These are phyloP conservation scores for Tetrahymena elliotti DNA, from an alignment of 73 alveolate species.

Conservation along the genomic window DNA sequence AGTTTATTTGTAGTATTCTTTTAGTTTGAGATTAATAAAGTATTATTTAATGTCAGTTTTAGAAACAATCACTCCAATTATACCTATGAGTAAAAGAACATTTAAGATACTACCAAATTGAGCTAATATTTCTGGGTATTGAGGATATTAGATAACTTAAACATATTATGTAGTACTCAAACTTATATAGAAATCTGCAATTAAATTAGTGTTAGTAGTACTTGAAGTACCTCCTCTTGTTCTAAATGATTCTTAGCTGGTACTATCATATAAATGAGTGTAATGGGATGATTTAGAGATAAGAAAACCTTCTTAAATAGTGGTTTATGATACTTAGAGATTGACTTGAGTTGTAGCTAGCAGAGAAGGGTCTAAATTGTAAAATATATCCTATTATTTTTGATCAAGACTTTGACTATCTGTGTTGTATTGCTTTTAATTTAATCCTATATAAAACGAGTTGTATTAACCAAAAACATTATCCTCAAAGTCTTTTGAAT, in stretches of 20 bases:
- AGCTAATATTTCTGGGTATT: neutral
- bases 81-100: neutral
- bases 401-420: neutral
- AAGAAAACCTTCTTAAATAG: neutral
- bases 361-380: neutral
- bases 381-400: neutral
- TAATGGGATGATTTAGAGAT: neutral
- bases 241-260: neutral
- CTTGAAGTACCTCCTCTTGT: neutral
- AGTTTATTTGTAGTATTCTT: neutral
- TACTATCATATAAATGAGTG: neutral
- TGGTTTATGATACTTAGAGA: neutral
- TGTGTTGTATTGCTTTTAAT: neutral
- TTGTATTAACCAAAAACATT: neutral
- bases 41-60: neutral
- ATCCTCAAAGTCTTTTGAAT: neutral
- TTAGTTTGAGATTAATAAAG: neutral
- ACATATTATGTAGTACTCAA: neutral
- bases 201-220: neutral
- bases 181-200: neutral
- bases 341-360: neutral
- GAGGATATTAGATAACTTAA: neutral
- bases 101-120: neutral
- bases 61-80: neutral
- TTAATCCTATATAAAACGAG: neutral